Base-by-base conservation (phyloP, 495 filamentous ascomycete species). In the Podospora sp. region DNA sequence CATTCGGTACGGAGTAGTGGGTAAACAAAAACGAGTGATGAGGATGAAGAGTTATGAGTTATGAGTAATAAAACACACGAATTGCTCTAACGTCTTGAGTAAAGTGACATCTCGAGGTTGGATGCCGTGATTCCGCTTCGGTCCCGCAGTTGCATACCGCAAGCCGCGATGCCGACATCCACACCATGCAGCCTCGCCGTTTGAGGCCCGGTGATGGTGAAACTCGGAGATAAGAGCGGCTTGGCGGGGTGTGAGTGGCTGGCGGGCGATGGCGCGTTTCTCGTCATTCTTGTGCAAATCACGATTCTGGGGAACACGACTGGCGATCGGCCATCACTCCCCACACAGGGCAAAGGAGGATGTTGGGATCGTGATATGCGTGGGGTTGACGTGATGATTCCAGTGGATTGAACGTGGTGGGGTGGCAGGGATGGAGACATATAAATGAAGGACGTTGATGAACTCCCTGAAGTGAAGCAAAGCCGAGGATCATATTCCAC, bases 251-350 rank as follows among this genome's bases (percentile, higher is more conserved):
- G n/a, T 68, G 51, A 58, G 53, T 63, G 66, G 61, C 59, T 62
- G 52, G 66, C 53, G 61, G 24, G 55, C 61, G 61, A 64, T 62
- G 60, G 66, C 53, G 61, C 52, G 55, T 61, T 58, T 56, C 24
- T 71, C 69, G 69, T 59, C 69, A 71, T 71, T 68, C 62, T 59
- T 65, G 66, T 68, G 58, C 63, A 66, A 68, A 71, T 71, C 66
- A 68, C 63, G 65, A 71, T 57, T 46, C 27, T 63, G 29, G 55
- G 21, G 60, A 46, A 18, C n/a, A 25, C 5, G 11, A 27, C 60
- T 29, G 55, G 22, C 53, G 40, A 63, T 46, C 60, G 20, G 26
- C 59, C 33, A 16, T 26, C n/a, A 12, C 36, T 67, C 60, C 60
- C 40, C 49, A 51, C 52, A 66, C 49, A 11, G 20, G 8, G 26